These are phyloP conservation scores for Stemphylium vesicarium DNA, from an alignment of 2,329 filamentous ascomycete species.

Conservation along the genomic window DNA sequence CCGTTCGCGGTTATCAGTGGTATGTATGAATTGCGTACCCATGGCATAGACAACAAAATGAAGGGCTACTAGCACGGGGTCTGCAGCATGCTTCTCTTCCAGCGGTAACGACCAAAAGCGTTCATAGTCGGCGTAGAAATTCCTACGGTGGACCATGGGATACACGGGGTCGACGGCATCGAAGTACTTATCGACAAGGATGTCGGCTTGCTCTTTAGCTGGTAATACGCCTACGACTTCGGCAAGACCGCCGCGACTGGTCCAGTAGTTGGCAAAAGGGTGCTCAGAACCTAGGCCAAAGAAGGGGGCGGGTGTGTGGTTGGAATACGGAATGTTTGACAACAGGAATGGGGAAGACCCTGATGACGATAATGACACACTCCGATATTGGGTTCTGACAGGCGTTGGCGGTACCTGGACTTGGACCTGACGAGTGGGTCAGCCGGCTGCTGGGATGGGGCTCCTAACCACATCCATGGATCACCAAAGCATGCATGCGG, in stretches of 20 bases:
- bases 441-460: slow-evolving; percentile 8
- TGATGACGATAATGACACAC: slow-evolving; percentile 46
- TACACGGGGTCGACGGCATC: slow-evolving; percentile 77
- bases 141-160: slow-evolving; percentile 77
- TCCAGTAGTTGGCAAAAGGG: slow-evolving; percentile 86
- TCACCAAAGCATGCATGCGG: neutral
- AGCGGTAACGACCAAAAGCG: slow-evolving; percentile 72
- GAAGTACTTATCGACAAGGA: slow-evolving; percentile 64
- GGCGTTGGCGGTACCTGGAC: slow-evolving; percentile 38
- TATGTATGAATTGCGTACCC: slow-evolving; percentile 77
- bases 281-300: slow-evolving; percentile 82
- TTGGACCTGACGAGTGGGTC: slow-evolving; percentile 20
- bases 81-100: slow-evolving; percentile 65
- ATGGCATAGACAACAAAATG: slow-evolving; percentile 80
- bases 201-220: slow-evolving; percentile 76
- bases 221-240: slow-evolving; percentile 79
- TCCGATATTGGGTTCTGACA: slow-evolving; percentile 39
- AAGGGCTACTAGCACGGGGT: slow-evolving; percentile 73
- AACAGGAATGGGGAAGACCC: slow-evolving; percentile 63
- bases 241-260: slow-evolving; percentile 73
- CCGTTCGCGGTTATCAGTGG: slow-evolving; percentile 63
- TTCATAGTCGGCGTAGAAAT: slow-evolving; percentile 79
- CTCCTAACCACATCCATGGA: neutral
- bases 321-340: slow-evolving; percentile 75
- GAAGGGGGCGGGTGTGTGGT: slow-evolving; percentile 74